Evolutionary conservation across 1,139 yeast genomes (phyloP).

Genomic region (Debaryomyces robertsiae): DNA sequence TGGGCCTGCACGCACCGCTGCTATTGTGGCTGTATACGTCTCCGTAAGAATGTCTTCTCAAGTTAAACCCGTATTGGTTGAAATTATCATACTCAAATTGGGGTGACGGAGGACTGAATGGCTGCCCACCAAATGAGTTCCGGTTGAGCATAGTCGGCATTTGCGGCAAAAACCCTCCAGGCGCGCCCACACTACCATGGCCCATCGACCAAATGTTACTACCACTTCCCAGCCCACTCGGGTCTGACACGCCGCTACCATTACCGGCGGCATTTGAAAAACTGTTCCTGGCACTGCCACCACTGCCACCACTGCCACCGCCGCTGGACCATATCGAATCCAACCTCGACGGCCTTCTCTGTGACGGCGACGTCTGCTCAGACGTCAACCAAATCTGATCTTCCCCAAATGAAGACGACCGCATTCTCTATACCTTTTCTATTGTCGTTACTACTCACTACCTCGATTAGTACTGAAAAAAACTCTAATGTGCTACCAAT

Average conservation of each 20-base stretch:
- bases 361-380: slow-evolving; percentile 6
- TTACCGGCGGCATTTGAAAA: slow-evolving; percentile 1
- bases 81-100: slow-evolving; percentile 11
- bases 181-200: background rate
- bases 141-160: slow-evolving; percentile 4
- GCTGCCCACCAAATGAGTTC: slow-evolving; percentile 6
- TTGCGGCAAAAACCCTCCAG: slow-evolving; percentile 5
- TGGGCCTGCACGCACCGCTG: background rate
- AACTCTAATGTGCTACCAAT: no score
- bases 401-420: slow-evolving; percentile 10
- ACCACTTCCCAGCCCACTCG: background rate
- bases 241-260: background rate
- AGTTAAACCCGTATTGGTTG: slow-evolving; percentile 15
- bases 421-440: slow-evolving; percentile 7
- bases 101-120: slow-evolving; percentile 14
- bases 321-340: slow-evolving; percentile 12
- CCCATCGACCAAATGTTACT: slow-evolving; percentile 4
- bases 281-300: slow-evolving; percentile 4
- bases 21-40: slow-evolving; percentile 19
- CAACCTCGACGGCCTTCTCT: slow-evolving; percentile 10
- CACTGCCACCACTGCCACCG: background rate
- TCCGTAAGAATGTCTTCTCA: slow-evolving; percentile 32
- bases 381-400: slow-evolving; percentile 10
- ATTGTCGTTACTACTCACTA: background rate
- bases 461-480: slow-evolving; percentile 1